Conservation (phyloP, 2,329 filamentous ascomycete species). For the Exophiala bonariae region DNA sequence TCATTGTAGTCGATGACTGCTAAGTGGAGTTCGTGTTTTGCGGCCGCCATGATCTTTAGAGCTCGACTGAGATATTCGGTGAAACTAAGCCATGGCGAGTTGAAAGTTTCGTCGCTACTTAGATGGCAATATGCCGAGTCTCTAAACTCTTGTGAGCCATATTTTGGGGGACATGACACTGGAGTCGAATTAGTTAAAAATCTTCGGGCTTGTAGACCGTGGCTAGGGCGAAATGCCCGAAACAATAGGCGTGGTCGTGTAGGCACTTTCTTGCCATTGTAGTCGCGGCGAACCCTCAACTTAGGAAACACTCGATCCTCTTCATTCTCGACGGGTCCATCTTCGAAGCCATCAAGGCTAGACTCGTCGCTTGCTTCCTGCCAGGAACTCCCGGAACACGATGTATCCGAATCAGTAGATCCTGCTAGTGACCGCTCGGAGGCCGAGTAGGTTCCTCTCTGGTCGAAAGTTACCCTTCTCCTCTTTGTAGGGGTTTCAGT, state of each 20-base stretch:
- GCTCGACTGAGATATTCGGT: slow-evolving; percentile 9
- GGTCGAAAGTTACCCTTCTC: no score
- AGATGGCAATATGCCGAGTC: slow-evolving; percentile 9
- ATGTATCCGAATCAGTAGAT: background rate
- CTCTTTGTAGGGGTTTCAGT: background rate
- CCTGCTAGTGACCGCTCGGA: background rate
- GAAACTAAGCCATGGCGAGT: slow-evolving; percentile 15
- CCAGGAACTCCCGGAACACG: no score
- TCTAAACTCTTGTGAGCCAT: slow-evolving; percentile 4
- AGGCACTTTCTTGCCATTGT: background rate
- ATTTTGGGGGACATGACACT: background rate
- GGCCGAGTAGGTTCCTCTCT: background rate
- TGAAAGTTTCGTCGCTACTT: slow-evolving; percentile 6
- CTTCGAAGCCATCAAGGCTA: background rate
- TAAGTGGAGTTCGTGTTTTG: background rate
- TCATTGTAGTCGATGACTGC: slow-evolving; percentile 17
- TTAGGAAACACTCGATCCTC: slow-evolving; percentile 1
- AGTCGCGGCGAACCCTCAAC: slow-evolving; percentile 7
- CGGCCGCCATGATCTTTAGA: slow-evolving; percentile 5
- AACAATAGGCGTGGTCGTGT: slow-evolving; percentile 10
- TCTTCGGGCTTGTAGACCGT: slow-evolving; percentile 11
- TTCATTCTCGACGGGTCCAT: background rate
- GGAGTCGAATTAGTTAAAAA: slow-evolving; percentile 4
- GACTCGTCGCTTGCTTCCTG: background rate
- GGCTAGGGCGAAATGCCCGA: slow-evolving; percentile 10